Evolutionary conservation across 495 filamentous ascomycete species (phyloP), one percentile per base, ranked within the genome.

Genomic region (Lepraria neglecta): DNA sequence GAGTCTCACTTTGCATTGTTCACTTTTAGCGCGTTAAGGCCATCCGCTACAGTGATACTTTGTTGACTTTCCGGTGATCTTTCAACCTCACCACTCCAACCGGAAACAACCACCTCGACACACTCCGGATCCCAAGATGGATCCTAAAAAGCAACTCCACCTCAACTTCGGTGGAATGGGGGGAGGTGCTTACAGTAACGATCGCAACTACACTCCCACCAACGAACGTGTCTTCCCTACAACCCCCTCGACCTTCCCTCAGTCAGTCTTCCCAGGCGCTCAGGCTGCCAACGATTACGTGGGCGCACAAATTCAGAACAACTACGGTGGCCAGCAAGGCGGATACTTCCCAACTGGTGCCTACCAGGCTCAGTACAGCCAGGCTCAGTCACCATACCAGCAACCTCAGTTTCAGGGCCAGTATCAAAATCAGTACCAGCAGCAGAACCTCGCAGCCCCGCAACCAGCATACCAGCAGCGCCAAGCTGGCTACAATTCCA

Each of bases 171-270:
- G 75, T 64, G 64, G 59, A 21, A 19, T 57, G 11, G 64, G 47
- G 12, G 64, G 57, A 54, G 60, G 42, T 38, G 75, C 73, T 56
- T 79, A 77, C 70, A 78, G 80, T 66, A 84, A 75, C 67, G 84
- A 85, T 69, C 84, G 85, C 66, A 81, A 82, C 66, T 83, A 84
- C 68, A 82, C 85, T 47, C 77, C 81, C 56, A 74, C 82, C 59
- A 83, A 83, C 73, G 87, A 85, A 72, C 89, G 89, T 74, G 84
- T 88, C 61, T 98, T 92, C 82, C 95, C 94, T 69, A 96, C 94
- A 51, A 98, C 94, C 19, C 92, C 94, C 58, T 96, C 91, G 63
- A 94, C 92, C 54, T 97, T 97, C 68, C 92, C 92, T 12, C 91
- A 97, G 74, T 91, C 91, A 33, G 85, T 95, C 69, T 88, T 85